Evolutionary conservation across 108 stramenopile genomes (phyloP).

Genomic region (Craspedostauros australis): DNA sequence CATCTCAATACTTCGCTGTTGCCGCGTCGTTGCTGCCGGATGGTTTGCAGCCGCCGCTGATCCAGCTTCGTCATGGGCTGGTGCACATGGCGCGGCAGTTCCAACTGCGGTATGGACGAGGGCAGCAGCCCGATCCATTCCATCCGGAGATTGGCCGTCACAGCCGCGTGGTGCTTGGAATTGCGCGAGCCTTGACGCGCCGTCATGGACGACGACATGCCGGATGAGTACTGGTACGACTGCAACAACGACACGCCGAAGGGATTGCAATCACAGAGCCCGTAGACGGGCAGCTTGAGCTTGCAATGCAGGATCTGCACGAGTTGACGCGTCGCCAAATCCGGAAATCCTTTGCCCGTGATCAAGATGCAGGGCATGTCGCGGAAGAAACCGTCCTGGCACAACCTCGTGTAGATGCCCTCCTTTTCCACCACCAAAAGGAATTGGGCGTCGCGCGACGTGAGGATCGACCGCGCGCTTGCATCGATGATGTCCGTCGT

Average conservation of each 20-base stretch:
- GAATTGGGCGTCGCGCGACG: conserved; percentile 38
- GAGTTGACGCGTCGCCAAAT: conserved; percentile 80
- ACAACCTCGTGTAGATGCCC: conserved; percentile 91
- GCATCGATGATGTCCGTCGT: conserved; percentile 6
- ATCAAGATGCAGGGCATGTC: conserved; percentile 89
- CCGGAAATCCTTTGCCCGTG: conserved; percentile 95
- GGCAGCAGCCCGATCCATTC: conserved; percentile 79
- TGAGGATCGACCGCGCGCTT: not conserved
- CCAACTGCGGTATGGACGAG: conserved; percentile 31
- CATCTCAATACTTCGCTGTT: too few relatives aligned
- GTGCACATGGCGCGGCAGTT: conserved; percentile 75
- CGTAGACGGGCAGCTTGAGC: conserved; percentile 62
- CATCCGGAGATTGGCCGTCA: conserved; percentile 5
- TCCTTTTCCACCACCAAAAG: conserved; percentile 97
- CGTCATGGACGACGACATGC: not conserved
- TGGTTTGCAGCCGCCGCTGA: conserved; percentile 37
- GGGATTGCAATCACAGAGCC: conserved; percentile 80
- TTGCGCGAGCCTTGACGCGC: not conserved
- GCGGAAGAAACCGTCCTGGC: conserved; percentile 88
- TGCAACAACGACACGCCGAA: conserved; percentile 70
- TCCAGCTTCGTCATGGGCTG: conserved; percentile 61
- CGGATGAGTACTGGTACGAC: conserved; percentile 41
- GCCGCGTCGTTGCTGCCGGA: conserved; percentile 25
- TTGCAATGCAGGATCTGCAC: conserved; percentile 47
- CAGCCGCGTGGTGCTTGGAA: not conserved